These are phyloP conservation scores for Castanea mollissima DNA, from an alignment of 306 rosid genomes.

Conservation along the genomic window DNA sequence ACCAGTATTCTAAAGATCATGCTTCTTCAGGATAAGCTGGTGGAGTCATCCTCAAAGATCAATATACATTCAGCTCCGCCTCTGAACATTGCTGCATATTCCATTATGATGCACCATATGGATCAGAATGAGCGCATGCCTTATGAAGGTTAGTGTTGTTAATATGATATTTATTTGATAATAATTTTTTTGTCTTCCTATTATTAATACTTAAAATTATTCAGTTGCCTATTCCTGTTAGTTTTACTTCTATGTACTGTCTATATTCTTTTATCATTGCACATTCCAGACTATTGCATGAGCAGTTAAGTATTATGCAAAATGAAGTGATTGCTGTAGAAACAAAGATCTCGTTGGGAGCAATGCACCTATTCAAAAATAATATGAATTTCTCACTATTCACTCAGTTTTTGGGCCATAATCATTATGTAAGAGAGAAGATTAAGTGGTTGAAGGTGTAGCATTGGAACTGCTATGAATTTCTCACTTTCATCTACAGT, in stretches of 20 bases:
- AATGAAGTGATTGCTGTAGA: background rate
- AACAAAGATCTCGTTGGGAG: no score
- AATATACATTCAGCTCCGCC: slow-evolving; percentile 48
- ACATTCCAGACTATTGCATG: background rate
- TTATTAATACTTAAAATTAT: background rate
- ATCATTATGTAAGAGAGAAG: no score
- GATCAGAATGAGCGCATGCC: slow-evolving; percentile 49
- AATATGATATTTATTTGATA: background rate
- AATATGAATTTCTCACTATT: no score
- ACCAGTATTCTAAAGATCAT: slow-evolving; percentile 71
- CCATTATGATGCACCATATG: slow-evolving; percentile 45
- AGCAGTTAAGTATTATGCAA: background rate
- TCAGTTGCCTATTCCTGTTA: background rate
- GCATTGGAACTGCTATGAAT: no score
- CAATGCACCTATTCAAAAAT: no score
- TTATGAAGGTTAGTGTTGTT: slow-evolving; percentile 64
- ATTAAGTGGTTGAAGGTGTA: no score
- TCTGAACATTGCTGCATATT: slow-evolving; percentile 52
- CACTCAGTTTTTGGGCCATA: no score
- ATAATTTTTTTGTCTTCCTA: background rate
- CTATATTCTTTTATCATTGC: background rate
- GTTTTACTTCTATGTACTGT: background rate
- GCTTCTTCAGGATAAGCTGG: slow-evolving; percentile 91
- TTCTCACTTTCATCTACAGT: background rate
- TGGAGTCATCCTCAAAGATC: slow-evolving; percentile 61